phyloP scores from a whole-genome alignment of 108 stramenopile genomes.

The Bacterosira constricta region DNA sequence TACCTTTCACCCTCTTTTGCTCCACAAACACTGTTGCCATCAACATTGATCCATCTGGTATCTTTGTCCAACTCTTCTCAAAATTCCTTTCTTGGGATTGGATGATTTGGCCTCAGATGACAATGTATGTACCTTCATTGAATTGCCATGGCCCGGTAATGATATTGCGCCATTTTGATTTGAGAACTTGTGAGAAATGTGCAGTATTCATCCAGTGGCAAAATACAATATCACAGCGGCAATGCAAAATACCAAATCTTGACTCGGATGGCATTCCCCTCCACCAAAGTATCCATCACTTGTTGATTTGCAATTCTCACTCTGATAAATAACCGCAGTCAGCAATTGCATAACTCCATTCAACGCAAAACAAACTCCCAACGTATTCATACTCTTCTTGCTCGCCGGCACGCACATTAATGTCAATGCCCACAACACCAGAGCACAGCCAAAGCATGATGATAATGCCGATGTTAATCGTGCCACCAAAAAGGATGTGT shows the following conservation, averaged over 20 bases:
- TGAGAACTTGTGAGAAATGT: slow-evolving; percentile 12
- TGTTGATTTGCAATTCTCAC: slow-evolving; percentile 16
- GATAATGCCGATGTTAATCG: slow-evolving; percentile 18
- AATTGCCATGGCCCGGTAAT: slow-evolving; percentile 2
- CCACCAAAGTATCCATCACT: slow-evolving; percentile 32
- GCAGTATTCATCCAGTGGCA: slow-evolving; percentile 27
- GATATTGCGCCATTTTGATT: neutral
- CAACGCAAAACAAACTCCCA: slow-evolving; percentile 14
- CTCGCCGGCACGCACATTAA: slow-evolving; percentile 27
- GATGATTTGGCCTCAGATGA: slow-evolving; percentile 14
- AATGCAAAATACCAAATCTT: slow-evolving; percentile 40
- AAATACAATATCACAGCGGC: slow-evolving; percentile 32
- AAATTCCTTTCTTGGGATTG: slow-evolving; percentile 12
- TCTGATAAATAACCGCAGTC: slow-evolving; percentile 12
- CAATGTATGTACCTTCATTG: slow-evolving; percentile 35
- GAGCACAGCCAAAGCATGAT: slow-evolving; percentile 22
- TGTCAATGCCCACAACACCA: slow-evolving; percentile 32
- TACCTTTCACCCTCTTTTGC: neutral
- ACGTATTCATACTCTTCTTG: neutral
- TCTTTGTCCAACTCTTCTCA: slow-evolving; percentile 37
- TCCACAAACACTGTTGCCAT: slow-evolving; percentile 45
- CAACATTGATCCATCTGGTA: slow-evolving; percentile 25
- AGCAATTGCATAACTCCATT: slow-evolving; percentile 3
- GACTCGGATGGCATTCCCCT: slow-evolving; percentile 21
- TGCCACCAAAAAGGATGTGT: slow-evolving; percentile 23